Conservation (phyloP, 2,329 filamentous ascomycete genomes). For the Colletotrichum sp. region DNA sequence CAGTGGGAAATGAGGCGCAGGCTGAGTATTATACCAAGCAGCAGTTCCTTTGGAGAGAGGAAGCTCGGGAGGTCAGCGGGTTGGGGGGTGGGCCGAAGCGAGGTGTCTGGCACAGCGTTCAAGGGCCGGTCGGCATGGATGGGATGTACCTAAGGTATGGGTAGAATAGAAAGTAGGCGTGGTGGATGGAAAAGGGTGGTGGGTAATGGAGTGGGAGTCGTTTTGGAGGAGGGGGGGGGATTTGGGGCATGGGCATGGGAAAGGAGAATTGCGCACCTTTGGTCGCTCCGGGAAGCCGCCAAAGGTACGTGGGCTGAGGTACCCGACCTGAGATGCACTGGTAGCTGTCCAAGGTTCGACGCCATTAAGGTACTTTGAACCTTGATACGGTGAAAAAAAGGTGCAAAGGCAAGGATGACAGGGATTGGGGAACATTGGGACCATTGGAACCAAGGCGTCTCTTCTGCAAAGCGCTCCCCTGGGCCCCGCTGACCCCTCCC, state of each 20-base stretch:
- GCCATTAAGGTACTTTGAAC: not conserved
- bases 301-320: slow-evolving; percentile 17
- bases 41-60: not conserved
- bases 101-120: not conserved
- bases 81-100: slow-evolving; percentile 11
- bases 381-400: not conserved
- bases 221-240: slow-evolving; percentile 1
- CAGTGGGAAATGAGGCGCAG: slow-evolving; percentile 7
- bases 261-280: slow-evolving; percentile 22
- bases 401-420: not conserved
- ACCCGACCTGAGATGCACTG: not conserved
- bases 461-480: not conserved
- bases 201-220: slow-evolving; percentile 6
- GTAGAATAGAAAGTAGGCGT: not conserved
- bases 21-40: slow-evolving; percentile 14
- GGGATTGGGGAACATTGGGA: slow-evolving; percentile 1
- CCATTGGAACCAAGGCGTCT: not conserved
- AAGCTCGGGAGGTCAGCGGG: slow-evolving; percentile 19
- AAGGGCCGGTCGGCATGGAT: not conserved
- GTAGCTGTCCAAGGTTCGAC: slow-evolving; percentile 3
- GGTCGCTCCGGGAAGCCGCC: slow-evolving; percentile 6
- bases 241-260: slow-evolving; percentile 19
- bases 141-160: not conserved
- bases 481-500: not conserved
- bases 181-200: not conserved